A percentile compares a stretch with the other conserved stretches of the same genome.
phyloP scores from a whole-genome alignment of 164 flowering plant species.

The Magnolia sinica region DNA sequence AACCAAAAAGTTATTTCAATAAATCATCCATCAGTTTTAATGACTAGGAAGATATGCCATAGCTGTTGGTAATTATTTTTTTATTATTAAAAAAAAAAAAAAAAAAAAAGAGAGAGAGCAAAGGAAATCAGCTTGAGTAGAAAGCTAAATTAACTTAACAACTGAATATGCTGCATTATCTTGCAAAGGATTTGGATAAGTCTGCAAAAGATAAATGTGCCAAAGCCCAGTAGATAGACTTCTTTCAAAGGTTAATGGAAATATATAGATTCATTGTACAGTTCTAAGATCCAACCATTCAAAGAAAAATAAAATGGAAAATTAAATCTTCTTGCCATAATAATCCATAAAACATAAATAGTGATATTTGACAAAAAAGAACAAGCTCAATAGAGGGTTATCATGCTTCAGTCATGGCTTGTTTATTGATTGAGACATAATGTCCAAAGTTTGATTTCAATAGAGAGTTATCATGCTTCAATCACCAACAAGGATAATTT shows the following conservation, averaged over 20 bases:
- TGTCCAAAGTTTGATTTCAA: too few species aligned
- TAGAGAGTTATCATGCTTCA: too few species aligned
- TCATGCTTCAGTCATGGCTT: too few species aligned
- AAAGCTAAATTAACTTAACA: slow-evolving; percentile 40
- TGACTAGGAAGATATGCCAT: background rate
- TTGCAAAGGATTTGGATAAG: slow-evolving; percentile 64
- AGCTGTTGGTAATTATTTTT: background rate
- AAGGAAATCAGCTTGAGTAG: background rate
- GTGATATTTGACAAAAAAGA: background rate
- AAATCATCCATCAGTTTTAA: background rate
- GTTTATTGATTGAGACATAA: too few species aligned
- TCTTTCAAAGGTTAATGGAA: too few species aligned
- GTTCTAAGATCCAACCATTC: background rate
- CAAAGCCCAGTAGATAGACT: background rate
- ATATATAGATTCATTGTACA: background rate
- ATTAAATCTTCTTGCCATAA: background rate
- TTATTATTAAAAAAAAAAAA: too few species aligned
- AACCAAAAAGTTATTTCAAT: slow-evolving; percentile 20
- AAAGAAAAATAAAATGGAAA: background rate
- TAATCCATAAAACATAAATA: background rate
- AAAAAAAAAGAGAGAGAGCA: too few species aligned
- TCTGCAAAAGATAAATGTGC: slow-evolving; percentile 29
- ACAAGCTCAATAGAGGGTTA: too few species aligned
- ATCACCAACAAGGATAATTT: too few species aligned
- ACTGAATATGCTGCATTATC: slow-evolving; percentile 70